Percentiles rank a stretch among this genome's conserved stretches.
These are phyloP conservation scores for Volvox carteri DNA, from an alignment of 163 green algal species.

Conservation along the genomic window DNA sequence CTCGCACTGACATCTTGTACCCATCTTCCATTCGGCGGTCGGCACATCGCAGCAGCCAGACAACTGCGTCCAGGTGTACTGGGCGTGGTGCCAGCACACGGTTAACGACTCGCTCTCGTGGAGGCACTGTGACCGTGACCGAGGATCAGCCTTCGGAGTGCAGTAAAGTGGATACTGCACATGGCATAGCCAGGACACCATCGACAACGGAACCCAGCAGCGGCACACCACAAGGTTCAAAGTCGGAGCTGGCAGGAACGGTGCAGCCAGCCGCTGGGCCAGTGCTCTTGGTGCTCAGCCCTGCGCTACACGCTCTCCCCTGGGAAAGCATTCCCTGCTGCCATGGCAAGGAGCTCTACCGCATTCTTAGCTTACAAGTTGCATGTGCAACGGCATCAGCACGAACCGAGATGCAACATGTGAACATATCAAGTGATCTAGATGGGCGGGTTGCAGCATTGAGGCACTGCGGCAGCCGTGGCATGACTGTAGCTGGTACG, in stretches of 20 bases:
- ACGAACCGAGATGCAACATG: neutral
- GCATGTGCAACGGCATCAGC: slow-evolving; percentile 28
- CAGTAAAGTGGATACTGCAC: neutral
- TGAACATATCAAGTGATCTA: neutral
- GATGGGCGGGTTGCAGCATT: neutral
- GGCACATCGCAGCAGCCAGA: neutral
- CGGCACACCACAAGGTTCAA: neutral
- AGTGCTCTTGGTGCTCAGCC: slow-evolving; percentile 81
- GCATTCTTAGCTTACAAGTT: slow-evolving; percentile 72
- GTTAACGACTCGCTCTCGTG: neutral
- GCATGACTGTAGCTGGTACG: neutral
- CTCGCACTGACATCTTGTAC: too few relatives aligned
- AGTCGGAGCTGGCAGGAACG: neutral
- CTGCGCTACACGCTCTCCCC: slow-evolving; percentile 79
- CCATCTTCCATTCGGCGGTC: neutral
- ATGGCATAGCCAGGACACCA: neutral
- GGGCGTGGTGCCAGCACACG: slow-evolving; percentile 15
- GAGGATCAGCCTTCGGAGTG: neutral
- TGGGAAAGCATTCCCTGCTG: slow-evolving; percentile 84
- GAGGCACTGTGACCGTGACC: neutral
- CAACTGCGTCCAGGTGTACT: neutral
- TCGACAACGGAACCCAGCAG: neutral
- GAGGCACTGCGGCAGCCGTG: neutral
- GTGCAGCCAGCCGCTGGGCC: slow-evolving; percentile 11
- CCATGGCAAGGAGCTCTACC: slow-evolving; percentile 68